Percentiles rank a stretch among this genome's conserved stretches.
Evolutionary conservation across 2,329 filamentous ascomycete species (phyloP).

Genomic region (Sarocladiaceae sp.): DNA sequence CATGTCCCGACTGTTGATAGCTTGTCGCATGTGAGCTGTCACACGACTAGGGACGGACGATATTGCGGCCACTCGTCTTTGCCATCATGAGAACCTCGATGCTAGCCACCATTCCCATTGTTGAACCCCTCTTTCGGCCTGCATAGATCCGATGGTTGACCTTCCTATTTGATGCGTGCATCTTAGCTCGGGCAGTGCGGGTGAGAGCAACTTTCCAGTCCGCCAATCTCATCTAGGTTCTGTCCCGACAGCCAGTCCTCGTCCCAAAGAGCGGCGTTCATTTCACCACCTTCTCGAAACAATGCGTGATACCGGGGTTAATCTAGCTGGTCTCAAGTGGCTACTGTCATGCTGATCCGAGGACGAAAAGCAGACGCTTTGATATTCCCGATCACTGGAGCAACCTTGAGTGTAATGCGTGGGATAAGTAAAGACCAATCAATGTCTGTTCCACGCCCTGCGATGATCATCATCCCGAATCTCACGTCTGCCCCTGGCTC

Average conservation of each 20-base stretch:
- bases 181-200: not conserved
- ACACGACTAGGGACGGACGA: not conserved
- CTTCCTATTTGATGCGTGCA: conserved; percentile 1
- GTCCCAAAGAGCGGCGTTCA: not conserved
- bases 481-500: not conserved
- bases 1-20: not conserved
- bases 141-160: not conserved
- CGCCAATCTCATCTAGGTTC: not conserved
- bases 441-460: no score
- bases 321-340: no score
- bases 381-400: not conserved
- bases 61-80: not conserved
- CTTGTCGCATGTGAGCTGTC: not conserved
- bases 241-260: not conserved
- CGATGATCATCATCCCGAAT: not conserved
- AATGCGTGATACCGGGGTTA: not conserved
- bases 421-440: not conserved
- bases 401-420: not conserved
- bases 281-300: not conserved
- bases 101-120: not conserved
- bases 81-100: not conserved
- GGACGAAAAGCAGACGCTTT: not conserved
- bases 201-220: not conserved
- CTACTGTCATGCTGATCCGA: no score
- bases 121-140: not conserved